Evolutionary conservation across 257 asterid species (phyloP), one percentile per base, ranked within the genome.

Genomic region (Petunia secreta): DNA sequence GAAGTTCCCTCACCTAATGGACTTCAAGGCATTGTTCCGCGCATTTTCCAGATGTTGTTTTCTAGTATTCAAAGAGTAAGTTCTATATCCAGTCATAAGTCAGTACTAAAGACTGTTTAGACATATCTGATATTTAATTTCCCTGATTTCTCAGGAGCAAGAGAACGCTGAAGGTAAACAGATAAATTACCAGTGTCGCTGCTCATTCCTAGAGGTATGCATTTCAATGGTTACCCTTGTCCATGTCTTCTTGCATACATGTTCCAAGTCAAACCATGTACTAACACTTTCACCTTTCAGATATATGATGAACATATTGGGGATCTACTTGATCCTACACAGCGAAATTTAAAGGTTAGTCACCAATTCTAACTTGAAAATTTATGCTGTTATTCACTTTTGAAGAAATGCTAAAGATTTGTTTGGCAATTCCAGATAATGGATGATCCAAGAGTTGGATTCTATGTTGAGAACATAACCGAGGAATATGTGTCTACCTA

Each of bases 151-250:
- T 79, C 15, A 95, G 99, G 97, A 94, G 79, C 94, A 91, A 82
- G 94, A 88, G 82, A 90, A 83, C 88, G 68, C 88, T 59, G 90
- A 86, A 53, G 97, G 90, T 76, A 92, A 87, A 80, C 93, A 87
- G 86, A 86, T 86, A 57, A 91, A 90, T 86, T 92, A 92, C 84
- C 99, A 93, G 84, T 95, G 97, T 74, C 97, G 99, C 40, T 96
- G 99, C 91, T 94, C 99, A 6, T 96, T 96, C 80, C 94, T 96
- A 38, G 99, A 96, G 98, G 99, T 94, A 85, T 78, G 83, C 34
- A 57, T 40, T 48, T 43, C 64, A 37, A 44, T 3, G 44, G 5
- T 48, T 10, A 46, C 36, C 50, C 46, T 38, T n/a, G 11, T 8
- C 37, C 59, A 4, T 50, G 59, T 37, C 16, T 71, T 25, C 34